These are phyloP conservation scores for Salicornia ramosissima DNA, from an alignment of 148 eudicot genomes.

Conservation along the genomic window DNA sequence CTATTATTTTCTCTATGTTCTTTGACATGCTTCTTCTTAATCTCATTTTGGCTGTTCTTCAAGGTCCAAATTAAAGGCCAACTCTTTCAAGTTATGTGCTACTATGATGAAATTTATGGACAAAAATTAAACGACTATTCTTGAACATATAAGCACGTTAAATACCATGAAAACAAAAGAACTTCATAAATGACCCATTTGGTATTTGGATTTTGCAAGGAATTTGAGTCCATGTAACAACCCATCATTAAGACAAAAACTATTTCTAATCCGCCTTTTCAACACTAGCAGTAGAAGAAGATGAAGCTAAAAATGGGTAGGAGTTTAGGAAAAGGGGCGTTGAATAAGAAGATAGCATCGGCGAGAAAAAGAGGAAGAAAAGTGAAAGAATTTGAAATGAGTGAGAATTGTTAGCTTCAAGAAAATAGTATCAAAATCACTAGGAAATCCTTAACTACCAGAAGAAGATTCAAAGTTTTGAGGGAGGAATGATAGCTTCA, in stretches of 20 bases:
- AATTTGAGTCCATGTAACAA: background rate
- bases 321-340: constrained; percentile 13
- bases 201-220: background rate
- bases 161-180: too few relatives aligned
- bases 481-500: too few relatives aligned
- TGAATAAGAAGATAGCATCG: constrained; percentile 36
- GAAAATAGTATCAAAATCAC: too few relatives aligned
- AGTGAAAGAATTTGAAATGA: constrained; percentile 23
- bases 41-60: too few relatives aligned
- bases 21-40: too few relatives aligned
- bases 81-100: too few relatives aligned
- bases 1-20: too few relatives aligned
- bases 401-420: constrained; percentile 22
- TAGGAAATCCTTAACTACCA: too few relatives aligned
- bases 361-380: constrained; percentile 42
- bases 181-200: background rate
- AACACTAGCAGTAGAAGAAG: constrained; percentile 35
- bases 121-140: background rate
- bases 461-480: too few relatives aligned
- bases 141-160: too few relatives aligned
- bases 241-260: background rate
- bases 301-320: constrained; percentile 26
- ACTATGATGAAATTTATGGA: background rate
- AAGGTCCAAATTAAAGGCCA: too few relatives aligned
- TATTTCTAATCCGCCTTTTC: constrained; percentile 42